Evolutionary conservation across 1,284 basidiomycete genomes (phyloP).

Genomic region (Porodaedalea pini): DNA sequence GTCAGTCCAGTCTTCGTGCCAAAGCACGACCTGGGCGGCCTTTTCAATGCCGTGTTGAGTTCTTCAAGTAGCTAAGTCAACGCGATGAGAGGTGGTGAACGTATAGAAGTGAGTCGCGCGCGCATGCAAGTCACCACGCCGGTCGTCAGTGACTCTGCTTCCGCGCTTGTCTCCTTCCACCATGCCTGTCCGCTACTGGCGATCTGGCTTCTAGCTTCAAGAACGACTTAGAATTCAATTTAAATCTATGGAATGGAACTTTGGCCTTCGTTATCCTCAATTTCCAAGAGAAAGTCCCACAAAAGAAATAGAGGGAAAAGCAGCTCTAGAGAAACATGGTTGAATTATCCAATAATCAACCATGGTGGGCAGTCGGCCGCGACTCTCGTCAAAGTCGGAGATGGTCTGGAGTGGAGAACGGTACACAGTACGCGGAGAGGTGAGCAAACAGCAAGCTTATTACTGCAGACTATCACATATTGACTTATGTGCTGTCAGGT

Average conservation of each 20-base stretch:
- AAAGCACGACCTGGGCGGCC: slow-evolving; percentile 20
- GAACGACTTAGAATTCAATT: neutral
- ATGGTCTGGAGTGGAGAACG: slow-evolving; percentile 51
- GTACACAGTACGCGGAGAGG: slow-evolving; percentile 33
- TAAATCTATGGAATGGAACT: slow-evolving; percentile 26
- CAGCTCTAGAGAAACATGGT: slow-evolving; percentile 21
- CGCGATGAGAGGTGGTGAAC: neutral
- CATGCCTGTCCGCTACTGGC: neutral
- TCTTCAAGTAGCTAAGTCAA: neutral
- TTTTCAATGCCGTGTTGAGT: slow-evolving; percentile 15
- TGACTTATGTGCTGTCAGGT: slow-evolving; percentile 8
- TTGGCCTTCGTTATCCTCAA: slow-evolving; percentile 22
- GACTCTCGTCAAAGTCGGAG: slow-evolving; percentile 37
- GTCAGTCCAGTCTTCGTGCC: slow-evolving; percentile 20
- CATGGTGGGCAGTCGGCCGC: slow-evolving; percentile 52
- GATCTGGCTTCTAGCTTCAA: too few species aligned
- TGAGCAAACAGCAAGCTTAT: slow-evolving; percentile 5
- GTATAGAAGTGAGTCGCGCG: neutral
- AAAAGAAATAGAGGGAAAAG: slow-evolving; percentile 15
- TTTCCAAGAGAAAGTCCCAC: slow-evolving; percentile 10
- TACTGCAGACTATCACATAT: too few species aligned
- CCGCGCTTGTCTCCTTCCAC: neutral
- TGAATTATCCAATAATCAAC: slow-evolving; percentile 51
- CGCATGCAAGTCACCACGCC: neutral
- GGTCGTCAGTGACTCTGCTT: neutral